Evolutionary conservation across 2,329 filamentous ascomycete genomes (phyloP).

Genomic region (Ascochyta fabae): DNA sequence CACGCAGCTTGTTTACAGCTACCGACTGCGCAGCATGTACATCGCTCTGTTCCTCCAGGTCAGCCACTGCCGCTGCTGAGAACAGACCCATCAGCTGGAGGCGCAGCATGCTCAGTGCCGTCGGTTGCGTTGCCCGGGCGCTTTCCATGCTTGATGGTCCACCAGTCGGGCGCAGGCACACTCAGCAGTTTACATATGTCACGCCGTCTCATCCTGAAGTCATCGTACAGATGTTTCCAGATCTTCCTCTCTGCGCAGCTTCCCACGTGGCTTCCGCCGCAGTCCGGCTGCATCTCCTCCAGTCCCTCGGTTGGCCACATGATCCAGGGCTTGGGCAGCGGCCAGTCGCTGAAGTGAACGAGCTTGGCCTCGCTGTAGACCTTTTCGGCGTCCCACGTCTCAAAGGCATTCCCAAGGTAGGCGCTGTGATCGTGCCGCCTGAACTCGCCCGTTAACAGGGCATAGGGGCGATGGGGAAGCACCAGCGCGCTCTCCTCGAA

Average conservation of each 20-base stretch:
- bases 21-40: neutral
- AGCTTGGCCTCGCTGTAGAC: conserved; percentile 67
- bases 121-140: conserved; percentile 29
- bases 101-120: conserved; percentile 31
- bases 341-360: conserved; percentile 76
- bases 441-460: conserved; percentile 68
- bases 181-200: conserved; percentile 50
- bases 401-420: conserved; percentile 61
- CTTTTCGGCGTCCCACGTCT: conserved; percentile 65
- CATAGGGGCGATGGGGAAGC: conserved; percentile 69
- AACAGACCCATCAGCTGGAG: conserved; percentile 16
- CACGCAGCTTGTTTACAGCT: neutral
- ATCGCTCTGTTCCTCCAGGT: neutral
- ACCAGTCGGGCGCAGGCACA: conserved; percentile 50
- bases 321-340: conserved; percentile 70
- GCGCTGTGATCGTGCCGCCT: conserved; percentile 58
- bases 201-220: conserved; percentile 52
- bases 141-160: conserved; percentile 31
- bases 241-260: conserved; percentile 50
- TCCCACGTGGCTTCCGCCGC: conserved; percentile 40
- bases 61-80: neutral
- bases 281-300: conserved; percentile 55
- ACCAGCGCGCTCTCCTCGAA: conserved; percentile 66
- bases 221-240: conserved; percentile 55
- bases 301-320: conserved; percentile 53